Evolutionary conservation across 768 basidiomycete species (phyloP), one percentile per base, ranked within the genome.

Genomic region (Wakefieldia striispora): DNA sequence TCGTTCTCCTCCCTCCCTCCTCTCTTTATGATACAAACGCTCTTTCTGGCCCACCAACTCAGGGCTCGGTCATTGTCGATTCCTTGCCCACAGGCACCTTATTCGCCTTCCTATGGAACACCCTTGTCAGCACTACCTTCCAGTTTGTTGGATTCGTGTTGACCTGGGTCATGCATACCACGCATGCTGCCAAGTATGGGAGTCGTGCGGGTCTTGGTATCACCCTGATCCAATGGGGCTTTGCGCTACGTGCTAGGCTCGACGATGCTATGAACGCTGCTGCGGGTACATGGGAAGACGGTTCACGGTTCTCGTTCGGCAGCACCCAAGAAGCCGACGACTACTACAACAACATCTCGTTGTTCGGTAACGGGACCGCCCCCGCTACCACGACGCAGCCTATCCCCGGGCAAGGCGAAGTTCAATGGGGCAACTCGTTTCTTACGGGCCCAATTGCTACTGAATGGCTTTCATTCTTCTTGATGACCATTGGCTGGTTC

Each of bases 171-270:
- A 79, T 98, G 26, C 91, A 92, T 67, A 88, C 86, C 3, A 93
- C 93, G 2, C 95, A 98, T 65, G 89, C 95, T 6, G 92, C 91
- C 27, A 88, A 93, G 58, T 82, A 90, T 57, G 94, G 97, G 42
- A 92, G 92, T 34, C 85, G 93, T 47, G 95, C 94, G 1, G 95
- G 95, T 24, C 79, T 98, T 39, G 95, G 95, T n/a, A 78, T 97
- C 51, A 97, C 95, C 12, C 78, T 98, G 47, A 95, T 98, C 50
- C 95, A 97, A 67, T 95, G 95, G 66, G 95, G 95, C 24, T 86
- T 95, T 60, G 86, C 86, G 12, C 70, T 90, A 50, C 81, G 93
- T 43, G 75, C 75, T 11, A 67, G 71, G 33, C 63, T 79, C 44
- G 78, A 84, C 54, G 57, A 76, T 9, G 57, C 57, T 39, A 75